Evolutionary conservation across 2,329 filamentous ascomycete species (phyloP).

Genomic region (Didymellaceae sp.): DNA sequence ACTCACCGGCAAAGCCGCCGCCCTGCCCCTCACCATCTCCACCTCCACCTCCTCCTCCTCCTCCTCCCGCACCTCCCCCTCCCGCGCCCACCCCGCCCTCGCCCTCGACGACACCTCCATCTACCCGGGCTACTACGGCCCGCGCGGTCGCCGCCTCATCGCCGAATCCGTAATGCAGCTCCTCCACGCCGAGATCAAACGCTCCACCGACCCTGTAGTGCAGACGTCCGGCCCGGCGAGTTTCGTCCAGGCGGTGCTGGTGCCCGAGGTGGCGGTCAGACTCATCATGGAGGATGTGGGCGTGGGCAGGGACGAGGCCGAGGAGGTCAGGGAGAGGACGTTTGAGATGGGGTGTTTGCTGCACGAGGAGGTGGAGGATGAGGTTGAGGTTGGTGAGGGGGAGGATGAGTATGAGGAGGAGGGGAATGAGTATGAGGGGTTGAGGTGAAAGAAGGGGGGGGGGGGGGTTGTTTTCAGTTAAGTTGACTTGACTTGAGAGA

Average conservation of each 20-base stretch:
- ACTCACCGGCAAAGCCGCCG: slow-evolving; percentile 34
- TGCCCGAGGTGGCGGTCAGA: slow-evolving; percentile 69
- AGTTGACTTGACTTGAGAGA: too few species aligned
- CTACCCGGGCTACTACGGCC: slow-evolving; percentile 78
- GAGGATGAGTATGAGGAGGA: slow-evolving; percentile 24
- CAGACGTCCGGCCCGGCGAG: slow-evolving; percentile 38
- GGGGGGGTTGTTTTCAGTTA: too few species aligned
- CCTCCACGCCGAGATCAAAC: slow-evolving; percentile 36
- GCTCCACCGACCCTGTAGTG: slow-evolving; percentile 39
- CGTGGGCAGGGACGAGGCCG: slow-evolving; percentile 53
- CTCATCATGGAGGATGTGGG: slow-evolving; percentile 65
- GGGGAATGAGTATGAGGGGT: slow-evolving; percentile 23
- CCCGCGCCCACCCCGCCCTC: slow-evolving; percentile 40
- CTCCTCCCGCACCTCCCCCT: too few species aligned
- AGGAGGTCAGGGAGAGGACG: slow-evolving; percentile 69
- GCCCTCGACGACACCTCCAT: slow-evolving; percentile 27
- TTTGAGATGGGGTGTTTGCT: slow-evolving; percentile 70
- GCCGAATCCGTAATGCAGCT: slow-evolving; percentile 54
- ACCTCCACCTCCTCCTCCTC: slow-evolving; percentile 59
- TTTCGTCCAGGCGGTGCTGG: slow-evolving; percentile 61
- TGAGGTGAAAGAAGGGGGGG: background rate
- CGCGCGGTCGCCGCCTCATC: slow-evolving; percentile 74
- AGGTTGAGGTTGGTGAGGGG: slow-evolving; percentile 35
- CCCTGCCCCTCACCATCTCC: slow-evolving; percentile 19
- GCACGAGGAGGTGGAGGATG: slow-evolving; percentile 68